Conservation (phyloP, 805 yeast genomes). For the Phaffomyces antillensis region DNA sequence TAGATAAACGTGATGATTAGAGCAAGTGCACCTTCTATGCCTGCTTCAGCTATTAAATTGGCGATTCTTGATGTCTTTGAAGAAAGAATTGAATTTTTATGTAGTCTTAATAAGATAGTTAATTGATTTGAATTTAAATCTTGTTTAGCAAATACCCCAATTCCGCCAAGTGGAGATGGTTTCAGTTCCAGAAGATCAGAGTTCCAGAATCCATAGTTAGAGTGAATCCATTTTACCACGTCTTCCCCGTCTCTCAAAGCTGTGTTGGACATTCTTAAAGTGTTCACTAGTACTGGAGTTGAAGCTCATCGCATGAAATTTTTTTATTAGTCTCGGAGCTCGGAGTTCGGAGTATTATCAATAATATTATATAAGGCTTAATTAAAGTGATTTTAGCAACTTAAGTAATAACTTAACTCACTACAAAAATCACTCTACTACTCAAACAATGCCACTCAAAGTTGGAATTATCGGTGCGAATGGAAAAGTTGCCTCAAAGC, state of each 20-base stretch:
- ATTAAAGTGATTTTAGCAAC: too few relatives aligned
- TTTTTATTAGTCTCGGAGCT: background rate
- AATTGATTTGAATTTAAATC: conserved; percentile 30
- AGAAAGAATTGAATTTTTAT: conserved; percentile 54
- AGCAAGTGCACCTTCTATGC: conserved; percentile 56
- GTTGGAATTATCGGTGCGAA: conserved; percentile 53
- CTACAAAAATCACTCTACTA: background rate
- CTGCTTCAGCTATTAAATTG: conserved; percentile 56
- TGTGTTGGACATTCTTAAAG: conserved; percentile 27
- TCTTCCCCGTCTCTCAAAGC: conserved; percentile 14
- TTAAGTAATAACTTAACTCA: background rate
- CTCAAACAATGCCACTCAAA: conserved; percentile 14
- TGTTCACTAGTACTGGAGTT: background rate
- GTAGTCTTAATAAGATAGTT: conserved; percentile 42
- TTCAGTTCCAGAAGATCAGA: conserved; percentile 36
- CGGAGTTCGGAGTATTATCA: too few relatives aligned
- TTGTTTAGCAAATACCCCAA: conserved; percentile 61
- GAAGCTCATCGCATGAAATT: background rate
- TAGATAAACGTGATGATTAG: conserved; percentile 65
- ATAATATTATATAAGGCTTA: too few relatives aligned
- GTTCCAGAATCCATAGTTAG: conserved; percentile 49
- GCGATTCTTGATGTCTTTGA: conserved; percentile 55
- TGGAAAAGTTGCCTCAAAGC: conserved; percentile 49
- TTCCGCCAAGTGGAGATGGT: conserved; percentile 51
- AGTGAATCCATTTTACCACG: conserved; percentile 42